Conservation (phyloP, 768 basidiomycete species). For the Termitomyces sp. region DNA sequence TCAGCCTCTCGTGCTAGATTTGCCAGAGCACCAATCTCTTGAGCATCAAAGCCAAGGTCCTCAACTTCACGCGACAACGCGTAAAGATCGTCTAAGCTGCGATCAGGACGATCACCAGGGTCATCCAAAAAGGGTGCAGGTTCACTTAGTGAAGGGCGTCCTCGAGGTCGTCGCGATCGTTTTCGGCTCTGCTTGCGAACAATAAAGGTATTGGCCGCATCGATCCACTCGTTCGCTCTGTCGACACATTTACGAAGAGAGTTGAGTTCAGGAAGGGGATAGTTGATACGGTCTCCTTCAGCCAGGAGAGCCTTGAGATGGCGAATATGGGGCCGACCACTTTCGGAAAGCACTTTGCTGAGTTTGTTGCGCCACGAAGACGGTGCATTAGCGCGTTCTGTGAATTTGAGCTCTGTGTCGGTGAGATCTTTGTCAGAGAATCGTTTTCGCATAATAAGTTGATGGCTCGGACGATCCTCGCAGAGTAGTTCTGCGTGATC, state of each 20-base stretch:
- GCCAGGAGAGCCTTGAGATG: slow-evolving; percentile 77
- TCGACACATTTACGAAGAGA: slow-evolving; percentile 76
- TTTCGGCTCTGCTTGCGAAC: slow-evolving; percentile 79
- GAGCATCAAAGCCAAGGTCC: slow-evolving; percentile 77
- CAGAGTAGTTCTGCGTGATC: slow-evolving; percentile 83
- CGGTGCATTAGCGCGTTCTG: slow-evolving; percentile 71
- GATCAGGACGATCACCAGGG: slow-evolving; percentile 65
- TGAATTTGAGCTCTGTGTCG: slow-evolving; percentile 62
- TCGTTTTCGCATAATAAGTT: slow-evolving; percentile 70
- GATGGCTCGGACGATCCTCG: slow-evolving; percentile 38
- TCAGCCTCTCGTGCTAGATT: slow-evolving; percentile 60
- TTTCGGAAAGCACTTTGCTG: slow-evolving; percentile 60
- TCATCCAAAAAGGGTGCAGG: slow-evolving; percentile 39
- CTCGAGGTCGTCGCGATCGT: slow-evolving; percentile 62
- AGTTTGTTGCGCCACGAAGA: slow-evolving; percentile 73
- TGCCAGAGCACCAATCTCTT: slow-evolving; percentile 61
- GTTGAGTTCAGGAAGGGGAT: slow-evolving; percentile 65
- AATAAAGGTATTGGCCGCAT: slow-evolving; percentile 73
- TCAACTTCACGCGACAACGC: slow-evolving; percentile 69
- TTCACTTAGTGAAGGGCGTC: slow-evolving; percentile 46
- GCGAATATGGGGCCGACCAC: slow-evolving; percentile 68
- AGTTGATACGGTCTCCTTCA: slow-evolving; percentile 86
- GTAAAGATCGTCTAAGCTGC: slow-evolving; percentile 67
- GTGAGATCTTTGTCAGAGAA: slow-evolving; percentile 76
- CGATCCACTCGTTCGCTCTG: slow-evolving; percentile 86